Percentiles rank a stretch among this genome's conserved stretches.
phyloP scores from a whole-genome alignment of 257 asterid genomes.

The Solanum bulbocastanum region DNA sequence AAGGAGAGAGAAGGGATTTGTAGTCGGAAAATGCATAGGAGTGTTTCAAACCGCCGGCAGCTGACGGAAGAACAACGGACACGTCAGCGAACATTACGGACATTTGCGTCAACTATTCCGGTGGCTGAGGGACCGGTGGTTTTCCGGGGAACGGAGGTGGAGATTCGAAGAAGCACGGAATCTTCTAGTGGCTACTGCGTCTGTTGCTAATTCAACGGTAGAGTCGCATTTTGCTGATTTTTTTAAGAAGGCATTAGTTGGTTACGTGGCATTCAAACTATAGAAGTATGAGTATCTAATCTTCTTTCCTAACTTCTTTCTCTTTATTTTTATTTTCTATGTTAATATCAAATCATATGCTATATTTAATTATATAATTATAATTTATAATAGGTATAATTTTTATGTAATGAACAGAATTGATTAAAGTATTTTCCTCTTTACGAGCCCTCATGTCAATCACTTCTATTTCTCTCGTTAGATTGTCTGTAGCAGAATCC shows the following conservation, averaged over 20 bases:
- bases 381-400: neutral
- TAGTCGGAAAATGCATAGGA: constrained; percentile 25
- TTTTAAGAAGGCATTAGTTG: neutral
- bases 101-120: constrained; percentile 26
- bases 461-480: too few relatives aligned
- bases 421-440: too few relatives aligned
- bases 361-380: too few relatives aligned
- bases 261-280: neutral
- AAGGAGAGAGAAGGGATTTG: constrained; percentile 27
- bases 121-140: neutral
- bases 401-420: neutral
- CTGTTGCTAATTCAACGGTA: neutral
- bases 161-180: neutral
- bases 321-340: neutral
- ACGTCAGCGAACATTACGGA: constrained; percentile 47
- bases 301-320: neutral
- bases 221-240: neutral
- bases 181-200: neutral
- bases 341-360: neutral
- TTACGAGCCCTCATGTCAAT: neutral
- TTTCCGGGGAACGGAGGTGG: neutral
- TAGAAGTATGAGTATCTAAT: neutral
- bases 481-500: too few relatives aligned
- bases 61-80: constrained; percentile 35
- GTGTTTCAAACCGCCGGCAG: constrained; percentile 31